These are phyloP conservation scores for Trichoderma sp. DNA, from an alignment of 2,329 filamentous ascomycete species.

Conservation along the genomic window DNA sequence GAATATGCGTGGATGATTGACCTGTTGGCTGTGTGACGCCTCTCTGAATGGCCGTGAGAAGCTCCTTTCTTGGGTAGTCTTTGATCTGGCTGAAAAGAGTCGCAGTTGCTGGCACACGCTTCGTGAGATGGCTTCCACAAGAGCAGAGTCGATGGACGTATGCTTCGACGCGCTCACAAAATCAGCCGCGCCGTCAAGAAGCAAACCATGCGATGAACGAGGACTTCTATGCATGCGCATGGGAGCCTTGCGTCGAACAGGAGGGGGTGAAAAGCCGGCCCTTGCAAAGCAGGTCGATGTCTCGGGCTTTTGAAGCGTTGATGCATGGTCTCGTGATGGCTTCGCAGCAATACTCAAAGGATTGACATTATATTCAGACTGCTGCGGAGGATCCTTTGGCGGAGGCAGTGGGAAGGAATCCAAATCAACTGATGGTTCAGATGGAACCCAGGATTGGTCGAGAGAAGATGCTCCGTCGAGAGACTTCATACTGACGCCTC, in stretches of 20 bases:
- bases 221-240: not conserved
- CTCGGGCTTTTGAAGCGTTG: not conserved
- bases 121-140: constrained; percentile 48
- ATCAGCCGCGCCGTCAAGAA: constrained; percentile 25
- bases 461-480: constrained; percentile 2
- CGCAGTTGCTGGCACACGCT: constrained; percentile 48
- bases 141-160: constrained; percentile 39
- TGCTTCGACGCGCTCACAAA: constrained; percentile 31
- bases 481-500: not conserved
- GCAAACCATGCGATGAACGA: constrained; percentile 7
- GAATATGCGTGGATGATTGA: constrained; percentile 34
- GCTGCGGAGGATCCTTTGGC: not conserved
- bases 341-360: not conserved
- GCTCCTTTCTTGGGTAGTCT: constrained; percentile 8
- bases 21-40: not conserved
- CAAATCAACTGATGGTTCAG: constrained; percentile 18
- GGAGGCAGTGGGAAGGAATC: constrained; percentile 24
- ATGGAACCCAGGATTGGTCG: not conserved
- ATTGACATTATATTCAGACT: not conserved
- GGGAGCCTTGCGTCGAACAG: not conserved
- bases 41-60: not conserved
- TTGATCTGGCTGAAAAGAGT: constrained; percentile 37
- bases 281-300: not conserved
- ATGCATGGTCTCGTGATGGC: not conserved
- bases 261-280: not conserved